Percentiles rank a stretch among this genome's conserved stretches.
These are phyloP conservation scores for Hygrophorus russula DNA, from an alignment of 768 basidiomycete species.

Conservation along the genomic window DNA sequence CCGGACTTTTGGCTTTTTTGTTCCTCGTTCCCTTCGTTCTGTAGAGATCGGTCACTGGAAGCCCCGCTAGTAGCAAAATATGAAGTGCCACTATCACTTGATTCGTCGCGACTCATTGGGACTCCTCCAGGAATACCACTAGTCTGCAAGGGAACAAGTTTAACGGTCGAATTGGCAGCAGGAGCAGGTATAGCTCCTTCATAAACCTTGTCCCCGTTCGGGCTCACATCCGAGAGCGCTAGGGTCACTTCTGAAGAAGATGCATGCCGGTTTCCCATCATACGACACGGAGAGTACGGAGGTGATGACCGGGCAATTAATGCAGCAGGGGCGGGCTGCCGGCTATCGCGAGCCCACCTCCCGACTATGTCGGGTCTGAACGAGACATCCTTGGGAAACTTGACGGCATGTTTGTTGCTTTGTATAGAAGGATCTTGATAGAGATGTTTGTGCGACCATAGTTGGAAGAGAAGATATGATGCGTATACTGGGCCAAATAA, in stretches of 20 bases:
- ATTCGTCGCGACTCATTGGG: neutral
- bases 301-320: neutral
- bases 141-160: neutral
- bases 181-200: slow-evolving; percentile 7
- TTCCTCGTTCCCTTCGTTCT: neutral
- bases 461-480: slow-evolving; percentile 13
- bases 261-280: neutral
- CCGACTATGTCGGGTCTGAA: neutral
- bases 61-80: neutral
- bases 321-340: neutral
- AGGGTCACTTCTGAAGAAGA: slow-evolving; percentile 2
- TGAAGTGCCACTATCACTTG: too few species aligned
- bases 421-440: slow-evolving; percentile 32
- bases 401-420: slow-evolving; percentile 28
- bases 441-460: slow-evolving; percentile 61
- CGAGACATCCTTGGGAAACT: slow-evolving; percentile 15
- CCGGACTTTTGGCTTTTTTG: neutral
- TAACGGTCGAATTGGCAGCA: slow-evolving; percentile 1
- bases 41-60: neutral
- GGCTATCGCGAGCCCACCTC: neutral
- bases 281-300: neutral
- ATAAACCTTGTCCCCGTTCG: slow-evolving; percentile 8
- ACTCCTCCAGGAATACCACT: too few species aligned
- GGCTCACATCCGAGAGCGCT: slow-evolving; percentile 1
- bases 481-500: slow-evolving; percentile 41